These are phyloP conservation scores for Colletotrichum tropicale DNA, from an alignment of 2,329 filamentous ascomycete species.

Conservation along the genomic window DNA sequence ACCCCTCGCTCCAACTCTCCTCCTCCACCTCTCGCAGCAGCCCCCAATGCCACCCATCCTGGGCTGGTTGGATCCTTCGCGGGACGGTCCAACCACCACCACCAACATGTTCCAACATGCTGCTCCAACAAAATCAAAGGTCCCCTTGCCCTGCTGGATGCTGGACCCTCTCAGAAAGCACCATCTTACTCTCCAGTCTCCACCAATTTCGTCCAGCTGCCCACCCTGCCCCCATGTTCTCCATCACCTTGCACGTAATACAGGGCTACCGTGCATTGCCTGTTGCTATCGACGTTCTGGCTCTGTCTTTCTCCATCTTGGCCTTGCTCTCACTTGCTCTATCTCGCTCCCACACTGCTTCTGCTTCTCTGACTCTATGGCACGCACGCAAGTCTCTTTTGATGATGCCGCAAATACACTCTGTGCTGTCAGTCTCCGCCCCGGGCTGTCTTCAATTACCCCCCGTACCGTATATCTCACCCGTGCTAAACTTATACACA, in stretches of 20 bases:
- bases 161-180: background rate
- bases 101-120: background rate
- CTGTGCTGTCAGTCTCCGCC: background rate
- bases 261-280: background rate
- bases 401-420: background rate
- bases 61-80: conserved; percentile 9
- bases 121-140: background rate
- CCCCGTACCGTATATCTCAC: background rate
- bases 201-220: background rate
- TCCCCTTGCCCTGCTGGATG: background rate
- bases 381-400: background rate
- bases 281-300: background rate
- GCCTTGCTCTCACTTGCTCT: background rate
- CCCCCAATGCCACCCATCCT: conserved; percentile 14
- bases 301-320: background rate
- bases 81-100: background rate
- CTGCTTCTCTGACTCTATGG: background rate
- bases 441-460: background rate
- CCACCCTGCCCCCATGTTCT: background rate
- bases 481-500: background rate
- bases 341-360: background rate
- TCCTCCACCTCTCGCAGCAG: background rate
- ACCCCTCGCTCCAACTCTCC: background rate
- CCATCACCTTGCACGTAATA: background rate
- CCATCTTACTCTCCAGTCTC: background rate